These are phyloP conservation scores for Chaetoceros tenuissimus DNA, from an alignment of 108 stramenopile genomes.

Conservation along the genomic window DNA sequence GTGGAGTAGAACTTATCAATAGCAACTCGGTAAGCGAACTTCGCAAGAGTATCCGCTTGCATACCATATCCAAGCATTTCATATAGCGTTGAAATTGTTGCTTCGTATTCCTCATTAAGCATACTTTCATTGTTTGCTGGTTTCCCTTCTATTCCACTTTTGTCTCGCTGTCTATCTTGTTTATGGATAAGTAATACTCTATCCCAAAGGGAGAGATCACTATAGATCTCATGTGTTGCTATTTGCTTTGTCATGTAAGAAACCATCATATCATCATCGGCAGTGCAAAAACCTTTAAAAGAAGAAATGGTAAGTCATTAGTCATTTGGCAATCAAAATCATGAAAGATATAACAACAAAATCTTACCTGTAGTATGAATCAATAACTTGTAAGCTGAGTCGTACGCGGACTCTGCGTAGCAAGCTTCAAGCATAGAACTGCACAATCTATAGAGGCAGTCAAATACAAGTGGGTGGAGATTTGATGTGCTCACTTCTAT, in stretches of 20 bases:
- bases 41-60: constrained; percentile 68
- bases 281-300: background rate
- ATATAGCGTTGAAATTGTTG: constrained; percentile 76
- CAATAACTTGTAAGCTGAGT: constrained; percentile 63
- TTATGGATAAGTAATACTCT: constrained; percentile 55
- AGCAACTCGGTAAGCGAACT: constrained; percentile 63
- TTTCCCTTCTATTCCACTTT: constrained; percentile 25
- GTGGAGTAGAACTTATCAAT: constrained; percentile 31
- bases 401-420: constrained; percentile 62
- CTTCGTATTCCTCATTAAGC: constrained; percentile 44
- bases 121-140: background rate
- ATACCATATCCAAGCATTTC: constrained; percentile 86
- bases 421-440: constrained; percentile 79
- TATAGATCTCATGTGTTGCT: constrained; percentile 70
- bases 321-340: too few species aligned
- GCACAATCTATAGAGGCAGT: constrained; percentile 61
- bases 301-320: too few species aligned
- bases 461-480: constrained; percentile 54
- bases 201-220: constrained; percentile 73
- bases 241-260: constrained; percentile 70
- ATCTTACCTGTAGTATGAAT: constrained; percentile 66
- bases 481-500: constrained; percentile 39
- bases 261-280: constrained; percentile 4
- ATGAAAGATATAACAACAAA: too few species aligned
- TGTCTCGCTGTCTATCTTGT: constrained; percentile 32